Evolutionary conservation across 139 green algal genomes (phyloP), one percentile per base, ranked within the genome.

Genomic region (Chloropicon primus): DNA sequence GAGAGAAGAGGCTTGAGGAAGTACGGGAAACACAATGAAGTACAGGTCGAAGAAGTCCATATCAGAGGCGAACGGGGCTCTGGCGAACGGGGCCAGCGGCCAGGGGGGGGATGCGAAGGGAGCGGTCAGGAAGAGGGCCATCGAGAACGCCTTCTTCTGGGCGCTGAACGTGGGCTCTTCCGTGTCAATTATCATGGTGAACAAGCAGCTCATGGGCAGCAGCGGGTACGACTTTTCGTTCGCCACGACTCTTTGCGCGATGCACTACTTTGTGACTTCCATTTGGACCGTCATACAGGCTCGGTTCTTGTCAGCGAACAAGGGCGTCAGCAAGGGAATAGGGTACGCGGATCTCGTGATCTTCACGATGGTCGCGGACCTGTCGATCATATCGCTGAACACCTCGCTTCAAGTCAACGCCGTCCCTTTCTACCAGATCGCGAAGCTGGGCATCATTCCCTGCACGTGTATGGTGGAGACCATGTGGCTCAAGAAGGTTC

Each of bases 371-470:
- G 82, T 86, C 23, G 85, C 88, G 2, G 87, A 89, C 72, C 23
- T 85, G 17, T 93, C 88, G 17, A 92, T 92, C 76, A 84, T 92
- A 2, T 81, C 80, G 2, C 85, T 92, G 3, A 92, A 91, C 79
- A 72, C 91, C 17, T 90, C 86, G 5, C 80, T 92, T 10, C 86
- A 92, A 84, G 71, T 92, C 78, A 92, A 92, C 81, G 83, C 76
- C 1, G 88, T 93, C 2, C 79, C 80, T 24, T 87, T 88, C 71
- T 90, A 90, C 71, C 88, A 91, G 91, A 91, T 97, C n/a, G 89
- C 92, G 73, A 97, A 97, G 87, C 89, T 97, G 28, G 85, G 95
- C 27, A 97, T 97, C 83, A 96, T 97, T 77, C 93, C 93, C 1
- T 97, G 94, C 71, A 89, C 94, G 2, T 95, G 90, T 78, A 21